phyloP scores from a whole-genome alignment of 352 stramenopile species.

The Globisporangium emineosum region DNA sequence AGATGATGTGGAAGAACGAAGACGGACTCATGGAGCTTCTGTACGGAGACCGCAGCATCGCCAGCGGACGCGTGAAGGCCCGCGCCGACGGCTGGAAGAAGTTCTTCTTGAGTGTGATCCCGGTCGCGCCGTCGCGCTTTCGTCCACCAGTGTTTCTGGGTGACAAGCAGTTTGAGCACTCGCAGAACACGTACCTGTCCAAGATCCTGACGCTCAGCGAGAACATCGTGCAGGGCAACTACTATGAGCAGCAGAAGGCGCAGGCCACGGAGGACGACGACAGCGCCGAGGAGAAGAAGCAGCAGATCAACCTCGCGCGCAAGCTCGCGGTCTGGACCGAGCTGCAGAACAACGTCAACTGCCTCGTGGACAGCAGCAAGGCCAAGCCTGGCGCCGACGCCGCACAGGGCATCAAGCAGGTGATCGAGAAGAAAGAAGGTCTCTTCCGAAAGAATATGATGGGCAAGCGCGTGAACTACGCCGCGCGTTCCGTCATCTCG shows the following conservation, averaged over 20 bases:
- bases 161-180: slow-evolving; percentile 96
- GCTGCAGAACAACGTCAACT: slow-evolving; percentile 92
- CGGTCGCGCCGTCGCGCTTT: slow-evolving; percentile 97
- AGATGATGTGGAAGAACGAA: slow-evolving; percentile 94
- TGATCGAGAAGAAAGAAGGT: slow-evolving; percentile 99
- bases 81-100: slow-evolving; percentile 82
- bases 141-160: slow-evolving; percentile 96
- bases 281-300: slow-evolving; percentile 39
- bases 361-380: slow-evolving; percentile 80
- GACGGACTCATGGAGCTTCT: slow-evolving; percentile 91
- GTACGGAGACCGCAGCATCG: slow-evolving; percentile 85
- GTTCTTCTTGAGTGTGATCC: slow-evolving; percentile 96
- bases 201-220: slow-evolving; percentile 95
- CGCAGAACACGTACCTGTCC: slow-evolving; percentile 94
- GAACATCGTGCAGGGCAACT: slow-evolving; percentile 76
- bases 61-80: slow-evolving; percentile 45
- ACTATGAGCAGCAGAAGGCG: slow-evolving; percentile 49
- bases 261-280: slow-evolving; percentile 50
- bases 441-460: slow-evolving; percentile 98
- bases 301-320: slow-evolving; percentile 78
- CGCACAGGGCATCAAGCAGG: slow-evolving; percentile 93
- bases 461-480: slow-evolving; percentile 99
- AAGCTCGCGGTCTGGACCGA: slow-evolving; percentile 97
- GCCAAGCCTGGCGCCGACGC: slow-evolving; percentile 63
- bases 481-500: slow-evolving; percentile 98